A percentile compares a stretch with the other conserved stretches of the same genome.
Evolutionary conservation across 31 red algal genomes (phyloP).

Genomic region (Asparagopsis taxiformis): DNA sequence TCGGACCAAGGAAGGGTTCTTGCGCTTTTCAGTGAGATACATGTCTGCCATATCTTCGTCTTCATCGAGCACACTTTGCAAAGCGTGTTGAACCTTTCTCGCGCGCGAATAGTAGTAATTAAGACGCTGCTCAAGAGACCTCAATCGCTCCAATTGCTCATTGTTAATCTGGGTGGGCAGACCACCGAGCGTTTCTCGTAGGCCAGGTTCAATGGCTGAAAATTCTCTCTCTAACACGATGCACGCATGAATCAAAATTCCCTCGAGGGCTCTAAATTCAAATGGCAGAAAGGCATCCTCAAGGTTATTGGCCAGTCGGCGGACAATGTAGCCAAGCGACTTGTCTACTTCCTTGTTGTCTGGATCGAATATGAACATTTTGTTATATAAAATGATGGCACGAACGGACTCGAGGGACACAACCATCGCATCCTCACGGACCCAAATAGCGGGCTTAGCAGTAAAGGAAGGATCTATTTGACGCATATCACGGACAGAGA

Average conservation of each 20-base stretch:
- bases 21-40: conserved; percentile 79
- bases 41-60: conserved; percentile 87
- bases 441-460: conserved; percentile 86
- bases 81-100: conserved; percentile 42
- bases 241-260: conserved; percentile 54
- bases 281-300: conserved; percentile 61
- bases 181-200: conserved; percentile 27
- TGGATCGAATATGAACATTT: conserved; percentile 75
- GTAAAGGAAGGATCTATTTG: conserved; percentile 87
- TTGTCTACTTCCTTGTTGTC: conserved; percentile 22
- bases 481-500: conserved; percentile 72
- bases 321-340: conserved; percentile 23
- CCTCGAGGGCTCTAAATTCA: conserved; percentile 86
- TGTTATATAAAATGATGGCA: conserved; percentile 78
- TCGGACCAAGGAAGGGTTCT: conserved; percentile 17
- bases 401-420: conserved; percentile 66
- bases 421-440: conserved; percentile 80
- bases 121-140: conserved; percentile 63
- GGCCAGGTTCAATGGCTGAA: conserved; percentile 43
- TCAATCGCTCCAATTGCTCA: conserved; percentile 70
- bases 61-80: conserved; percentile 66
- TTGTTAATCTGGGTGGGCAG: conserved; percentile 38
- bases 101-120: conserved; percentile 52
- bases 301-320: conserved; percentile 20
- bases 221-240: conserved; percentile 59